Evolutionary conservation across 768 basidiomycete species (phyloP).

Genomic region (Boletus speciosus): DNA sequence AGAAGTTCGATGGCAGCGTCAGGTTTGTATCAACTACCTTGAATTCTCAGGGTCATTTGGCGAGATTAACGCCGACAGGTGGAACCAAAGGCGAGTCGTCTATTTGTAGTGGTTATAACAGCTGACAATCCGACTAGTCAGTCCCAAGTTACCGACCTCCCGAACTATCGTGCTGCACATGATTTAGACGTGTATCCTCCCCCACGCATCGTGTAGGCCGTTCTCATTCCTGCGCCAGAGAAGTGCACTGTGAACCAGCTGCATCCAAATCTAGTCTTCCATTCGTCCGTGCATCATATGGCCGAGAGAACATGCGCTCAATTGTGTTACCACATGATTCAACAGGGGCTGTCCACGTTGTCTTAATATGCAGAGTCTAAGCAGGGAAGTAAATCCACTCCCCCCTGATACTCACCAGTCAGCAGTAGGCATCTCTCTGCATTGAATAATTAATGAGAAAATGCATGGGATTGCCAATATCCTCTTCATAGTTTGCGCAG

Average conservation of each 20-base stretch:
- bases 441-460: not conserved
- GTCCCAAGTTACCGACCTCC: not conserved
- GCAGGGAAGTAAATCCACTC: not conserved
- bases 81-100: not conserved
- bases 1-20: not conserved
- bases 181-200: not conserved
- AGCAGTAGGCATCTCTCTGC: not conserved
- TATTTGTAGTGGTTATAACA: not conserved
- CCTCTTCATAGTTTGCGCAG: constrained; percentile 33
- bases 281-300: not conserved
- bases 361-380: not conserved
- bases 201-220: not conserved
- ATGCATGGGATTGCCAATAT: constrained; percentile 9
- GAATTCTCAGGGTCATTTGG: not conserved
- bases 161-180: not conserved
- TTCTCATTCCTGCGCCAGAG: not conserved
- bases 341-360: not conserved
- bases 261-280: too few species aligned
- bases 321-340: not conserved
- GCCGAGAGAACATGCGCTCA: not conserved
- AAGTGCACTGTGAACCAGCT: too few species aligned
- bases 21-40: not conserved
- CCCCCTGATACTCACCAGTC: not conserved
- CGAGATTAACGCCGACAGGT: not conserved
- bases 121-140: not conserved